Evolutionary conservation across 345 rosid genomes (phyloP).

Genomic region (Mercurialis annua): DNA sequence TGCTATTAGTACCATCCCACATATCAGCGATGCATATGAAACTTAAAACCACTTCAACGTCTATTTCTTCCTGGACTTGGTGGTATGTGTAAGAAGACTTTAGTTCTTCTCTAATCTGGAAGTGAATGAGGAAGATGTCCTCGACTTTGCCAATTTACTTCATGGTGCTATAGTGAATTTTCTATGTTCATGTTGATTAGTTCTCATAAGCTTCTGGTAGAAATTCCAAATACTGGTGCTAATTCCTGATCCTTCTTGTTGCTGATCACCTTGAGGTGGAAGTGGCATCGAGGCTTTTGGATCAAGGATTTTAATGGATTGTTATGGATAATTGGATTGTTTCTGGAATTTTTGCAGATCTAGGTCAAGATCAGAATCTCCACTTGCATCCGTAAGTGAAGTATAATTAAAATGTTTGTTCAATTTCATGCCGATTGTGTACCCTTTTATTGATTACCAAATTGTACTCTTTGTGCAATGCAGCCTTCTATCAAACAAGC

Average conservation of each 20-base stretch:
- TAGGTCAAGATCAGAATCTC: conserved; percentile 53
- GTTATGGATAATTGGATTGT: conserved; percentile 22
- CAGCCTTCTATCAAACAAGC: conserved; percentile 31
- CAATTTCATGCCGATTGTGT: background rate
- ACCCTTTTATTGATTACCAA: background rate
- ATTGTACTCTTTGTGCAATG: background rate
- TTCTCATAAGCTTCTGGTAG: conserved; percentile 18
- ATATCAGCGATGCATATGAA: conserved; percentile 23
- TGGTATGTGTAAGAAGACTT: conserved; percentile 14
- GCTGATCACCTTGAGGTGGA: conserved; percentile 26
- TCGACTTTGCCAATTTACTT: background rate
- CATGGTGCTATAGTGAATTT: conserved; percentile 10
- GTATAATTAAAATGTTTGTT: background rate
- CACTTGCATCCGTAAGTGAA: conserved; percentile 57
- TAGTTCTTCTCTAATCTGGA: conserved; percentile 15
- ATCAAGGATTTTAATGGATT: conserved; percentile 24
- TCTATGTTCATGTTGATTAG: conserved; percentile 13
- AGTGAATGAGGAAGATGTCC: conserved; percentile 1
- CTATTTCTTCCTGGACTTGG: conserved; percentile 16
- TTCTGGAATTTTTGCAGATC: conserved; percentile 58
- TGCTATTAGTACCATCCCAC: conserved; percentile 25
- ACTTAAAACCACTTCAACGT: conserved; percentile 13
- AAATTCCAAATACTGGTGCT: no score
- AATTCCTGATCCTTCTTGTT: no score
- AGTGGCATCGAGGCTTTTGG: conserved; percentile 20